Conservation (phyloP, 192 early-diverging fungal species). For the Thamnidium elegans region DNA sequence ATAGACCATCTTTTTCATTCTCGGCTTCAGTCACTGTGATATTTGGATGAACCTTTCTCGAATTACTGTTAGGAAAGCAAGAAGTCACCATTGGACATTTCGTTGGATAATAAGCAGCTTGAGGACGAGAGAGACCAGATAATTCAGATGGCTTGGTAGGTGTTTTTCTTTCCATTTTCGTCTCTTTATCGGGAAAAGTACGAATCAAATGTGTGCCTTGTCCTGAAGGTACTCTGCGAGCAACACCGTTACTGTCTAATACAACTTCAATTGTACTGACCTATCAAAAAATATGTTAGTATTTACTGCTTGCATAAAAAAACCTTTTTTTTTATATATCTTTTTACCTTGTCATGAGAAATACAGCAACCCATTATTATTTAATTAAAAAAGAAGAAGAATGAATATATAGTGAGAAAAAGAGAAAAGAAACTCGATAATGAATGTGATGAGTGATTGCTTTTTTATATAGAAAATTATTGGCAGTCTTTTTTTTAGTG, state of each 20-base stretch:
- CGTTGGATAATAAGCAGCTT: not conserved
- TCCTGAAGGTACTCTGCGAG: conserved; percentile 17
- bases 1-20: no score
- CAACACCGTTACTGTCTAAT: conserved; percentile 21
- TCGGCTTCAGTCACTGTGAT: no score
- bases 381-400: not conserved
- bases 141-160: not conserved
- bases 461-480: no score
- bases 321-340: not conserved
- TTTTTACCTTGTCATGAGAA: conserved; percentile 24
- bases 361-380: conserved; percentile 27
- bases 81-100: no score
- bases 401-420: no score
- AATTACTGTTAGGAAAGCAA: no score
- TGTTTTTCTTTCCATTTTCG: conserved; percentile 22
- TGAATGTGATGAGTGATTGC: no score
- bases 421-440: no score
- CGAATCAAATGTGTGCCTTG: conserved; percentile 22
- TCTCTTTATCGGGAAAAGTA: conserved; percentile 21
- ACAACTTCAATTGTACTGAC: conserved; percentile 20
- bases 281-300: not conserved
- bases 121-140: not conserved
- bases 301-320: not conserved
- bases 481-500: no score
- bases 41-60: no score